These are phyloP conservation scores for Salix purpurea DNA, from an alignment of 345 rosid genomes.

Conservation along the genomic window DNA sequence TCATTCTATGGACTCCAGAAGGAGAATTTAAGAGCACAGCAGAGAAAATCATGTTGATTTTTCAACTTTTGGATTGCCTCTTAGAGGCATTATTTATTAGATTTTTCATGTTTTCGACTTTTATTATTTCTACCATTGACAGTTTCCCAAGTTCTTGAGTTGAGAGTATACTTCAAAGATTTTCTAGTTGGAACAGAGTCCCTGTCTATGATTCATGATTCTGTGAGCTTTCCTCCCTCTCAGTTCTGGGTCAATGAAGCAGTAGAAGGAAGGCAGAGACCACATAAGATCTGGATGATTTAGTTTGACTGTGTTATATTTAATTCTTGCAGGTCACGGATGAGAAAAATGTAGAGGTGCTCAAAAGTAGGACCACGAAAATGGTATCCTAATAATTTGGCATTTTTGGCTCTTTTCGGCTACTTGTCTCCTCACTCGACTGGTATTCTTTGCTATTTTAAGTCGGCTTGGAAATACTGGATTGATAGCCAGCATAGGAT, in stretches of 20 bases:
- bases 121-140: background rate
- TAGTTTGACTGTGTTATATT: background rate
- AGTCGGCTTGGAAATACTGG: background rate
- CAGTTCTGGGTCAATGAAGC: background rate
- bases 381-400: background rate
- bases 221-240: background rate
- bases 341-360: background rate
- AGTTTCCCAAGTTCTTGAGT: background rate
- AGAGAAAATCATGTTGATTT: background rate
- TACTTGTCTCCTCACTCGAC: background rate
- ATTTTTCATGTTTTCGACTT: background rate
- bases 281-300: background rate
- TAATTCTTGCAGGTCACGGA: constrained; percentile 5
- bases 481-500: background rate
- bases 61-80: background rate
- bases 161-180: background rate
- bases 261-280: background rate
- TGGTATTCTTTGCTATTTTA: background rate
- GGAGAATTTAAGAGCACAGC: background rate
- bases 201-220: background rate
- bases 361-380: background rate
- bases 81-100: background rate
- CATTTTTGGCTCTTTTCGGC: constrained; percentile 1
- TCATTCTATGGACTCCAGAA: background rate
- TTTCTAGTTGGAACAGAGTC: too few species aligned